Evolutionary conservation across 768 basidiomycete genomes (phyloP).

Genomic region (Rhizopogon vulgaris): DNA sequence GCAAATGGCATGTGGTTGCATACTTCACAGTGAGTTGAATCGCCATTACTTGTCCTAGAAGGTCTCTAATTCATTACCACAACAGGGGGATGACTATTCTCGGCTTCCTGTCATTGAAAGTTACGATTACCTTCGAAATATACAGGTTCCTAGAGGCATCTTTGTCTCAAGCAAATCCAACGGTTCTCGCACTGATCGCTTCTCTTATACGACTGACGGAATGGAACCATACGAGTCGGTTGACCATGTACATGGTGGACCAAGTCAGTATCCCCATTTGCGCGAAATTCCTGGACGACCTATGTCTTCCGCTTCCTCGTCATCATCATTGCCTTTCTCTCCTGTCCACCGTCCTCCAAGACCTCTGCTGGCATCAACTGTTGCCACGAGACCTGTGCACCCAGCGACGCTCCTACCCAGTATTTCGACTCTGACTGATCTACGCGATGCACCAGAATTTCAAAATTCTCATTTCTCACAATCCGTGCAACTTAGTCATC

Average conservation of each 20-base stretch:
- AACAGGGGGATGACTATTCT: slow-evolving; percentile 61
- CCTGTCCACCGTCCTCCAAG: slow-evolving; percentile 8
- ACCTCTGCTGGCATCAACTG: slow-evolving; percentile 1
- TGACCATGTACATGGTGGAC: background rate
- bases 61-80: slow-evolving; percentile 2
- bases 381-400: slow-evolving; percentile 3
- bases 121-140: slow-evolving; percentile 64
- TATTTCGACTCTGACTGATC: slow-evolving; percentile 13
- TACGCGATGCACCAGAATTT: slow-evolving; percentile 3
- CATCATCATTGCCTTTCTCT: slow-evolving; percentile 10
- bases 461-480: slow-evolving; percentile 3
- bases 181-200: slow-evolving; percentile 23
- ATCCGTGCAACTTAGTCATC: slow-evolving; percentile 16
- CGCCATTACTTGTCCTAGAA: background rate
- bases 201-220: slow-evolving; percentile 10
- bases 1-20: slow-evolving; percentile 82
- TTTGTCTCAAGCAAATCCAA: slow-evolving; percentile 63
- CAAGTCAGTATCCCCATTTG: slow-evolving; percentile 7
- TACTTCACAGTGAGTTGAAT: slow-evolving; percentile 61
- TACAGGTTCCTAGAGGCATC: slow-evolving; percentile 65
- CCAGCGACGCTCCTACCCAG: slow-evolving; percentile 15
- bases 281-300: slow-evolving; percentile 11
- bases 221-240: slow-evolving; percentile 11
- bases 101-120: slow-evolving; percentile 68
- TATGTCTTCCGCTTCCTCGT: slow-evolving; percentile 10